Evolutionary conservation across 2,329 filamentous ascomycete species (phyloP).

Genomic region (Chaetomium globosum): DNA sequence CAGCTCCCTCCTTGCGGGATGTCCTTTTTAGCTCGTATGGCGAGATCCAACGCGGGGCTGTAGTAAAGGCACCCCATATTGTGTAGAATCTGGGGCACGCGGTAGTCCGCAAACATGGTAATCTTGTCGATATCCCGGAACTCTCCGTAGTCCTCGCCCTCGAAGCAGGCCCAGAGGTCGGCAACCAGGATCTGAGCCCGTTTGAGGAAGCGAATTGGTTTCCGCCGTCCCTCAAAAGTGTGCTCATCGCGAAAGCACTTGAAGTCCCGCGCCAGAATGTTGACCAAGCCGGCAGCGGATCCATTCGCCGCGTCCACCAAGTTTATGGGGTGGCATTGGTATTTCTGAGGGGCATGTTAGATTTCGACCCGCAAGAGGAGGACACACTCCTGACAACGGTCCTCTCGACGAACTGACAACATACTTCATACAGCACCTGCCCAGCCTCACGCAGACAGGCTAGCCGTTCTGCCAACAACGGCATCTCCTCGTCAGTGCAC

Average conservation of each 20-base stretch:
- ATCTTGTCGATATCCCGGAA: slow-evolving; percentile 93
- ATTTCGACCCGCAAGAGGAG: slow-evolving; percentile 5
- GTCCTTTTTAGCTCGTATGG: slow-evolving; percentile 65
- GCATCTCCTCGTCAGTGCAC: slow-evolving; percentile 82
- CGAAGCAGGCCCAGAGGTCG: slow-evolving; percentile 94
- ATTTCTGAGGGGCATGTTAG: slow-evolving; percentile 58
- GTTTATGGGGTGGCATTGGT: slow-evolving; percentile 71
- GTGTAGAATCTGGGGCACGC: slow-evolving; percentile 90
- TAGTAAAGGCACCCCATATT: slow-evolving; percentile 81
- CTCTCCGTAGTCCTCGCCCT: slow-evolving; percentile 73
- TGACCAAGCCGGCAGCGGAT: slow-evolving; percentile 83
- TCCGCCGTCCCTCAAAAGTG: slow-evolving; percentile 69
- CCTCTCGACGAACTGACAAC: slow-evolving; percentile 27
- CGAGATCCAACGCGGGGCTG: slow-evolving; percentile 74
- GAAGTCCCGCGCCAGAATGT: slow-evolving; percentile 80
- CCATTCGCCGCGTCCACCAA: slow-evolving; percentile 73
- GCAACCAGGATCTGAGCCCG: slow-evolving; percentile 94
- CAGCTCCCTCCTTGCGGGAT: slow-evolving; percentile 73
- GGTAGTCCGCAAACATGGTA: slow-evolving; percentile 98
- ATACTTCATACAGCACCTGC: slow-evolving; percentile 73
- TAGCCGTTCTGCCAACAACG: slow-evolving; percentile 76
- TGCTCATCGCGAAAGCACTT: slow-evolving; percentile 83
- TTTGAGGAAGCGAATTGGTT: slow-evolving; percentile 80
- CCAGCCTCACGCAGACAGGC: slow-evolving; percentile 81
- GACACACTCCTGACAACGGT: neutral